Conservation (phyloP, 306 rosid genomes). For the Hippophae tibetana region DNA sequence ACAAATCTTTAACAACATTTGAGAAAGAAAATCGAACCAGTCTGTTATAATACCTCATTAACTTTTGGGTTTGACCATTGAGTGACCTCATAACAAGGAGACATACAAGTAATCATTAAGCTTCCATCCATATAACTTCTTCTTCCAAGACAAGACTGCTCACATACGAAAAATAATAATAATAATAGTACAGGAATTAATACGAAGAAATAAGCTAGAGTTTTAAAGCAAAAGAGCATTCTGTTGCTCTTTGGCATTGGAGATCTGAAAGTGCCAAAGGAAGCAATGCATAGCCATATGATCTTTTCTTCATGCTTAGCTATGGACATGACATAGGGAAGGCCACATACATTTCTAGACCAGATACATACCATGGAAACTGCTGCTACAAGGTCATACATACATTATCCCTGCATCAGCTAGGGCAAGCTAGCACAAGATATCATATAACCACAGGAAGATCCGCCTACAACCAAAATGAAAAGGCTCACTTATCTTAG, state of each 20-base stretch:
- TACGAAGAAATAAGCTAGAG: background rate
- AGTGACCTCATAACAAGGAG: conserved; percentile 86
- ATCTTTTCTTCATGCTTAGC: background rate
- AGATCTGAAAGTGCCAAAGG: background rate
- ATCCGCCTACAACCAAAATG: conserved; percentile 52
- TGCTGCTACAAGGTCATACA: conserved; percentile 85
- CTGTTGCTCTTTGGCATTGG: too few species aligned
- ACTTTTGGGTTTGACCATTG: conserved; percentile 84
- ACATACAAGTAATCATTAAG: conserved; percentile 77
- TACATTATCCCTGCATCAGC: conserved; percentile 98
- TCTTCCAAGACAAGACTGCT: conserved; percentile 89
- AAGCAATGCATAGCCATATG: background rate
- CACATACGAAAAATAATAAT: background rate
- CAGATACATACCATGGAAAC: conserved; percentile 81
- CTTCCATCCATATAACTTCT: conserved; percentile 90
- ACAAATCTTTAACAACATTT: too few species aligned
- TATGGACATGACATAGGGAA: conserved; percentile 5
- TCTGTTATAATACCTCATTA: conserved; percentile 28
- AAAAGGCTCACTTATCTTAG: background rate
- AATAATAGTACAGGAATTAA: background rate
- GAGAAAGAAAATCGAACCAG: too few species aligned
- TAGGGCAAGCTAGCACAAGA: conserved; percentile 97
- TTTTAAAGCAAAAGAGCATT: background rate
- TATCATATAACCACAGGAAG: conserved; percentile 83
- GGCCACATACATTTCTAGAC: conserved; percentile 5